Evolutionary conservation across 805 yeast genomes (phyloP), one percentile per base, ranked within the genome.

Genomic region (Schizosaccharomyces osmophilus): DNA sequence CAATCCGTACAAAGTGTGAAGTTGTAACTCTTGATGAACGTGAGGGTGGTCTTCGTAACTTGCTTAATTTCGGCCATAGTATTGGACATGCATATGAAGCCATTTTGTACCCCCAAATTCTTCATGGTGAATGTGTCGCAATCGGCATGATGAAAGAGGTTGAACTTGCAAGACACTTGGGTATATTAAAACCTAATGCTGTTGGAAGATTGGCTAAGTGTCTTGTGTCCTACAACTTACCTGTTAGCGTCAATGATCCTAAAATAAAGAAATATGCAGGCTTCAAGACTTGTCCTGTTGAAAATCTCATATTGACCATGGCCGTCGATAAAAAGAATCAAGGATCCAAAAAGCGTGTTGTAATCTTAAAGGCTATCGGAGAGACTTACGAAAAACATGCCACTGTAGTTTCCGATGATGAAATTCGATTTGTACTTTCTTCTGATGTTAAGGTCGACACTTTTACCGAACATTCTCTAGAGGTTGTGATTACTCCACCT

Each of bases 121-220:
- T 93, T 57, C 98, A 93, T 69, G 98, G 98, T 63, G 98, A 93
- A 73, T 93, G 98, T 78, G 98, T 93, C n/a, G 79, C 97, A n/a
- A 79, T 93, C 64, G 98, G 98, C 65, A 85, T 88, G 79, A 83
- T 93, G 42, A 79, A 82, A 68, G 98, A 93, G 72, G 97, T 97
- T 4, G 98, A 93, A 72, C 77, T 93, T 65, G 79, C 96, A n/a
- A 81, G 98, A 69, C 87, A 87, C 71, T 76, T 86, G 68, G 97
- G 97, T 29, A 79, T 87, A 61, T 75, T 93, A 65, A 80, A 94
- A 0, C 93, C 97, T 3, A 90, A 87, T 2, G 96, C 95, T 1
- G 97, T 93, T 29, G 89, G 97, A 1, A 80, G 98, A 68, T 75
- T 93, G 62, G 73, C 86, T 36, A 86, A 87, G 68, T 85, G 94